Evolutionary conservation across 176 grass and related monocot genomes (phyloP), one percentile per base, ranked within the genome.

Genomic region (Olyra latifolia): DNA sequence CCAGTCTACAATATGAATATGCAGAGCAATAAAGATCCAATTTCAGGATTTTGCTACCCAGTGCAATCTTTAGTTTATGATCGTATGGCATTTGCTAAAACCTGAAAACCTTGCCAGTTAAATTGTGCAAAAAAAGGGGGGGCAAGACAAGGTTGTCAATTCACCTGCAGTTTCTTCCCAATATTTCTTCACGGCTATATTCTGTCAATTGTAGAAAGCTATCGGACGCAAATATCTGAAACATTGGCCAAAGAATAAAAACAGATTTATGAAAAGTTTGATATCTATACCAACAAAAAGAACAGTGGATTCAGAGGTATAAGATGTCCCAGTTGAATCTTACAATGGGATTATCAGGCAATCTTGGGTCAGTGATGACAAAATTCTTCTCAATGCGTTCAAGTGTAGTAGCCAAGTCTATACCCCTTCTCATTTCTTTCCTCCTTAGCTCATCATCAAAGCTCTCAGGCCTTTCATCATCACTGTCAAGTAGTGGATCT

Each of bases 391-490:
- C 95, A 71, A 98, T 98, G 35, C 90, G 88, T 87, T 98, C 95
- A 52, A 98, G 95, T 69, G 92, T 95, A 47, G 95, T 98, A 56
- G 95, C 95, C 48, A 98, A 81, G 81, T 98, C 95, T 65, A 98
- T 98, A 59, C 95, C 95, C 91, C 76, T 92, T 83, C 95, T 98
- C 92, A 98, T 98, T 75, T 98, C 92, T 85, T 91, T 98, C 80
- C 76, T 94, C 66, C 92, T 91, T 17, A 83, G 65, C 13, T 83
- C 83, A 69, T 95, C 80, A 75, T 93, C 92, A 83, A 98, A 93
- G 68, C 92, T 95, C 71, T 98, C 88, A 28, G 83, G 83, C 75
- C 83, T 91, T 74, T 95, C 95, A 69, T 94, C 92, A 59, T 98
- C 95, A 67, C 83, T 95, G 65, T 98, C 90, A 68, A 87, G 56